Evolutionary conservation across 768 basidiomycete genomes (phyloP).

Genomic region (Trametes cingulata): DNA sequence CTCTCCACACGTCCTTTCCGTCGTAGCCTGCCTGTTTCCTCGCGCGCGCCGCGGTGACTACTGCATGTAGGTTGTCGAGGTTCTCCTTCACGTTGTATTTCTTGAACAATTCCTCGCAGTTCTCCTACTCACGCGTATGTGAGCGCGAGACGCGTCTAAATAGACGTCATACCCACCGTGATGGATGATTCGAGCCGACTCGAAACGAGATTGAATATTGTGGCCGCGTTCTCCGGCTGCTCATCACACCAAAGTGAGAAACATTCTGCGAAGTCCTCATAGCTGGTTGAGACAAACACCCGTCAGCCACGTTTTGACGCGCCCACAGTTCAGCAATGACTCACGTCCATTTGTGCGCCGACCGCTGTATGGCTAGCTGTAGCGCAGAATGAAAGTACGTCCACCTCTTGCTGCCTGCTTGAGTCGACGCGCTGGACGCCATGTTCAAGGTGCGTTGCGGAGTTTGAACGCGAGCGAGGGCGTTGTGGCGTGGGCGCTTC

Average conservation of each 20-base stretch:
- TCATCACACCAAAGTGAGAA: constrained; percentile 42
- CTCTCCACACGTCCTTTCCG: constrained; percentile 63
- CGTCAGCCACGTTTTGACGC: neutral
- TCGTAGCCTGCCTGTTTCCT: constrained; percentile 46
- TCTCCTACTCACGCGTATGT: constrained; percentile 43
- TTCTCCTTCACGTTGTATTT: constrained; percentile 68
- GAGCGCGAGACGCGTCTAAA: neutral
- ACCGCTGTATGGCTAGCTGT: constrained; percentile 53
- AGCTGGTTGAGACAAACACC: constrained; percentile 31
- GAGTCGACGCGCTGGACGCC: constrained; percentile 29
- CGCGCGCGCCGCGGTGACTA: constrained; percentile 65
- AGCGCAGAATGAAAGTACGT: constrained; percentile 51
- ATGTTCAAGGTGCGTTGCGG: constrained; percentile 26
- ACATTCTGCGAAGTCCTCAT: constrained; percentile 47
- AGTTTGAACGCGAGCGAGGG: constrained; percentile 9
- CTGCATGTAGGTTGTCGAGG: constrained; percentile 67
- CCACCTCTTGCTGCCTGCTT: constrained; percentile 46
- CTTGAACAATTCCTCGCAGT: constrained; percentile 68
- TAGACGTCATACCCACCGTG: constrained; percentile 28
- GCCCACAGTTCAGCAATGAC: constrained; percentile 22
- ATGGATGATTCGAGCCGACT: constrained; percentile 71
- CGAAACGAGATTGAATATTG: constrained; percentile 56
- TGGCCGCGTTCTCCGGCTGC: constrained; percentile 36
- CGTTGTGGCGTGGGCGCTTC: constrained; percentile 4
- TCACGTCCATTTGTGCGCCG: constrained; percentile 56